Evolutionary conservation across 352 stramenopile species (phyloP), one percentile per base, ranked within the genome.

Genomic region (Phytophthora chlamydospora): DNA sequence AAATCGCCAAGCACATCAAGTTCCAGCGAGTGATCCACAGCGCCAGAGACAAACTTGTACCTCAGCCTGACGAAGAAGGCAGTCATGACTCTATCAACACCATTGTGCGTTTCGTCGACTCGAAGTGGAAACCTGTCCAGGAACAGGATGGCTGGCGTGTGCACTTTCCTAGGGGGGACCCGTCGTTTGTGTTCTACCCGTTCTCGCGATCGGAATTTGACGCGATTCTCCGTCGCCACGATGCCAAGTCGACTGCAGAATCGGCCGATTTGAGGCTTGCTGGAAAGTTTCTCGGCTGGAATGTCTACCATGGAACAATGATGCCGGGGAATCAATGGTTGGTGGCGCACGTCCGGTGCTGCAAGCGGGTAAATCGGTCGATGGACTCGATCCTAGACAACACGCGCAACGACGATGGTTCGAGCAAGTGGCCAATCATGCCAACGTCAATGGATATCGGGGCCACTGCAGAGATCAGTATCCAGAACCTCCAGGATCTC

Each of bases 281-380:
- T 33, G 42, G 42, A 27, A 38, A 36, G 12, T 49, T 49, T 16
- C 42, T 49, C 11, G 42, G 42, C 12, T 49, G 60, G 66, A 36
- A 58, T n/a, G 45, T 71, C 14, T 45, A 63, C 42, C 38, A 58
- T 33, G 29, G 9, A 14, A n/a, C 50, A 19, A 42, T 24, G 11
- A 36, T 24, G 12, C 14, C 3, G 16, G 32, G 16, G 4, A n/a
- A 11, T 43, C 4, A 58, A 2, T 17, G 5, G 31, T 7, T 50
- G 39, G 29, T 58, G 21, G 50, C 29, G 0, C 40, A 38, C 1
- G 12, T 13, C 7, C 50, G 42, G 19, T 49, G 29, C 42, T 38
- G 6, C 24, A 49, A 49, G 39, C 9, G n/a, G 2, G 11, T 58
- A 2, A 14, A 17, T 0, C 35, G 50, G 12, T 50, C 39, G 3